Evolutionary conservation across 768 basidiomycete species (phyloP).

Genomic region (Tylopilus subfusipes): DNA sequence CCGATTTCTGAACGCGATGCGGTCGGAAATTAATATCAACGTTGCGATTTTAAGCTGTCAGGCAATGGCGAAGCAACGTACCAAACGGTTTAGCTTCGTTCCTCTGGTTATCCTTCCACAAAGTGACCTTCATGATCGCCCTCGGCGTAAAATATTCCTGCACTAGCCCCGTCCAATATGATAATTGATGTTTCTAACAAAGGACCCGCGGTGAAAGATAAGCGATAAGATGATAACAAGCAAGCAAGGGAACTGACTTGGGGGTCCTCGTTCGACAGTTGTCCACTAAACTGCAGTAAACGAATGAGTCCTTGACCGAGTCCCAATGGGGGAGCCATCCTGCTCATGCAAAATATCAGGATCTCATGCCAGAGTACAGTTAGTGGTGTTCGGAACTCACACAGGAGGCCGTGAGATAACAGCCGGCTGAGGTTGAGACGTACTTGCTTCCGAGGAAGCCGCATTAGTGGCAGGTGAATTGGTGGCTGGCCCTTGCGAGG

Average conservation of each 20-base stretch:
- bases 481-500: constrained; percentile 27
- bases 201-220: not conserved
- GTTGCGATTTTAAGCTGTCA: constrained; percentile 2
- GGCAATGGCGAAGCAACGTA: constrained; percentile 35
- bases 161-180: constrained; percentile 65
- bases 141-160: constrained; percentile 68
- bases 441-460: constrained; percentile 27
- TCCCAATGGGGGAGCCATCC: constrained; percentile 38
- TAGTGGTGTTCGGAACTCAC: constrained; percentile 21
- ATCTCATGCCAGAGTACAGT: constrained; percentile 1
- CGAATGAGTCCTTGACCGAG: constrained; percentile 62
- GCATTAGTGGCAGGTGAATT: constrained; percentile 23
- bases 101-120: constrained; percentile 84
- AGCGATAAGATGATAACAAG: not conserved
- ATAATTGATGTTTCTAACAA: constrained; percentile 55
- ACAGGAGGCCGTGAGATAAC: constrained; percentile 29
- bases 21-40: constrained; percentile 8
- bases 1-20: constrained; percentile 59
- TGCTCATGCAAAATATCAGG: constrained; percentile 22
- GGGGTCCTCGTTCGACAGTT: constrained; percentile 54
- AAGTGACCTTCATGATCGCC: constrained; percentile 71
- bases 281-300: constrained; percentile 67
- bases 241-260: constrained; percentile 30
- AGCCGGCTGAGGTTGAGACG: constrained; percentile 33
- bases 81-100: constrained; percentile 83